Evolutionary conservation across 2,329 filamentous ascomycete genomes (phyloP), one percentile per base, ranked within the genome.

Genomic region (Scedosporium aurantiacum): DNA sequence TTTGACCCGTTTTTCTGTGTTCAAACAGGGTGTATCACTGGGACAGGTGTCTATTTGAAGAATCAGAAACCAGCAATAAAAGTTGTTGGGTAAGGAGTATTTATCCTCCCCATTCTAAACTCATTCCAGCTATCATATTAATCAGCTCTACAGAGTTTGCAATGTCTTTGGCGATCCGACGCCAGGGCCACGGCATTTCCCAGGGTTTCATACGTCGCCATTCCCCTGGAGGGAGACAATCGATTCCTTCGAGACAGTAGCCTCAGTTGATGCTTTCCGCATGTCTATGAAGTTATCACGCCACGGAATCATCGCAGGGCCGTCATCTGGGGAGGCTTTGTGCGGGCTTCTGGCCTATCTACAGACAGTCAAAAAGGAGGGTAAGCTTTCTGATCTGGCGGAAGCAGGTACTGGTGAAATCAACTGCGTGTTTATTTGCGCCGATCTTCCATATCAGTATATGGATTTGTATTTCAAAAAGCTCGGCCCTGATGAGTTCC

Each of bases 381-480:
- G 83, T 82, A 66, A 76, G 14, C 68, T 84, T 5, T 72, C 75
- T 2, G 78, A 76, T 1, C 69, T 72, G 0, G 73, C 77, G 47
- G 78, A 79, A 2, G 71, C 77, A 74, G 73, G 1, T 75, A 70
- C 0, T 76, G 77, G 1, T 68, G 74, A 59, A 74, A 78, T 8
- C 73, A 25, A 79, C 60, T 82, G 79, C 55, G 81, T 84, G 2
- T 86, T 86, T 68, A 72, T 85, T 37, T 86, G 82, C 69, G 84
- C 82, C 63, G 83, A 86, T 62, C 64, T 86, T 27, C 84, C 84
- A 0, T 86, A 86, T 64, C 83, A 86, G 67, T 86, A 86, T 63
- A 77, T 86, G 54, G 73, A 77, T 25, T 80, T 82, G 64, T 86
- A 86, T 66, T 86, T 84, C 65, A 74, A 79, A 27, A 84, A 83